Evolutionary conservation across 768 basidiomycete genomes (phyloP), one percentile per base, ranked within the genome.

Genomic region (Mycena metata): DNA sequence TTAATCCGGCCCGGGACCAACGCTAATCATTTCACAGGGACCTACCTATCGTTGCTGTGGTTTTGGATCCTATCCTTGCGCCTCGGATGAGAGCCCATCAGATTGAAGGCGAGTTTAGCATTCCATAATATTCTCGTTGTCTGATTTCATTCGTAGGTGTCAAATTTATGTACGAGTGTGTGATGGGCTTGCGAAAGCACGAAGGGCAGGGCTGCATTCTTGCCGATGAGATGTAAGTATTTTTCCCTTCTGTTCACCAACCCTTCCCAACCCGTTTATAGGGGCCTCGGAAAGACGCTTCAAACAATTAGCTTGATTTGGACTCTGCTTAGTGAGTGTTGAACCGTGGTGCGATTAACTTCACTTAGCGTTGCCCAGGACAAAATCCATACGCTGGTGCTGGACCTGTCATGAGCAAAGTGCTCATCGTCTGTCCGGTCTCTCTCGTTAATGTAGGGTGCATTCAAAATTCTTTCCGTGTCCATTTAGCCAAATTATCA

Each of bases 281-380:
- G 96, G 96, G 97, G 97, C 56, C 88, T 99, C 56, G 98, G 98
- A n/a, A 99, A 99, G 83, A 98, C 96, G 1, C 80, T 96, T 10
- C 94, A 95, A 90, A 96, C 96, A 0, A 96, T 99, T 61, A 84
- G 91, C n/a, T 85, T 99, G 16, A 83, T 98, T 10, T 96, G 95
- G 92, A 98, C 96, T 0, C 82, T 99, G 12, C 85, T 99, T 21
- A 94, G 96, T 96, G 75, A 74, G 90, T 80, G 2, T 54, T 36
- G 26, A 50, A 35, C 41, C 24, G 30, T 56, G 42, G 46, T 52
- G 43, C 16, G 33, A 50, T 12, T 30, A 41, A 12, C n/a, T 45
- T 52, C 57, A 26, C 47, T 65, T 17, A 41, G 23, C 41, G 50
- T n/a, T 30, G 7, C 23, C n/a, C 73, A 96, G 95, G 90, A 76